Evolutionary conservation across 2,329 filamentous ascomycete species (phyloP), one percentile per base, ranked within the genome.

Genomic region (Tolypocladium capitatum): DNA sequence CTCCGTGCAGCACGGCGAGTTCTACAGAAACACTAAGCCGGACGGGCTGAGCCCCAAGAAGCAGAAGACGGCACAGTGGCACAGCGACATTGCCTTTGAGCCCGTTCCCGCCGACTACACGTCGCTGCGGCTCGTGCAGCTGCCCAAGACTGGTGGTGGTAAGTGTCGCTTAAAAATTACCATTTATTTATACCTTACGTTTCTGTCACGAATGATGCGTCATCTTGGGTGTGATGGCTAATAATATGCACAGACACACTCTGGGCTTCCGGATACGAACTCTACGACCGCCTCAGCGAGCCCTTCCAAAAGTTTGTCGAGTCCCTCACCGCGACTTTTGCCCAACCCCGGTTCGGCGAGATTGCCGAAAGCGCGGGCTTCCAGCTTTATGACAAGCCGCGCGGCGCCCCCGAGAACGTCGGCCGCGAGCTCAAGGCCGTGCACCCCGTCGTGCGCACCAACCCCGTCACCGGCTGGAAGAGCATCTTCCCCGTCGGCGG

Each of bases 61-160:
- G 53, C 75, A 78, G 50, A 69, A 62, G 46, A 68, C 64, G 49
- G 62, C 64, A 6, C 63, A 71, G 49, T 81, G 78, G 78, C 78
- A 81, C 58, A 75, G 73, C 0, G 80, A 84, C 52, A 83, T 84
- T 53, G 73, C 75, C 1, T 85, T 83, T 50, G 81, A 85, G 63
- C 74, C 73, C 0, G 65, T 76, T 4, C 81, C 82, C 0, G 72
- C 73, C 8, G 81, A 85, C 58, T 85, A 84, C 55, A 72, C 80
- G 0, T 68, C 75, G 1, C 65, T 84, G 1, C 63, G 75, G 0
- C 60, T 82, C 3, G 70, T 68, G 0, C 61, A 78, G 53, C 61
- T 81, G 1, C 78, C 78, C 4, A 65, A 67, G 47, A 76, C 72
- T 0, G 76, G 76, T 5, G 71, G 76, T 36, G 76, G 67, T 66